These are phyloP conservation scores for Plasmopara muralis DNA, from an alignment of 352 stramenopile genomes.

Conservation along the genomic window DNA sequence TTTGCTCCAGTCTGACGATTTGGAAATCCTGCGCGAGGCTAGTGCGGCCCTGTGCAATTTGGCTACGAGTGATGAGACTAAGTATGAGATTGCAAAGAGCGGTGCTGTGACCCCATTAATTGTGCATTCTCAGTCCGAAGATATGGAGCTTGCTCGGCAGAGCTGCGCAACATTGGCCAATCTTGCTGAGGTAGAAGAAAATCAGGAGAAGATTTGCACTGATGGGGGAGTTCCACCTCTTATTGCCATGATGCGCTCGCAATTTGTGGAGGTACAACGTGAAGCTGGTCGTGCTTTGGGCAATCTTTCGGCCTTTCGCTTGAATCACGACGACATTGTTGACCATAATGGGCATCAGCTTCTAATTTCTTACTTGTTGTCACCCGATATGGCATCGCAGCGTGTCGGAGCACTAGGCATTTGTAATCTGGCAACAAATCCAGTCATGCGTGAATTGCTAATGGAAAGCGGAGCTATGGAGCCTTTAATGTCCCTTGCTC, in stretches of 20 bases:
- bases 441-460: constrained; percentile 83
- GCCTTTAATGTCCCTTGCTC: constrained; percentile 91
- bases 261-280: constrained; percentile 92
- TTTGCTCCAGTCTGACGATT: constrained; percentile 85
- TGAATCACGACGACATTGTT: constrained; percentile 89
- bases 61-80: constrained; percentile 93
- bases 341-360: constrained; percentile 90
- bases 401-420: constrained; percentile 91
- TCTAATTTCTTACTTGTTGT: constrained; percentile 93
- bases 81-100: constrained; percentile 95
- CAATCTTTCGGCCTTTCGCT: constrained; percentile 88
- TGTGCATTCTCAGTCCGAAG: constrained; percentile 87
- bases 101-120: constrained; percentile 89
- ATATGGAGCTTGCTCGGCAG: constrained; percentile 89
- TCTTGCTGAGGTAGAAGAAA: constrained; percentile 91
- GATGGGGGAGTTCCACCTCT: constrained; percentile 89
- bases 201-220: constrained; percentile 91
- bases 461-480: constrained; percentile 93
- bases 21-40: constrained; percentile 91
- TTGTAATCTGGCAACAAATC: constrained; percentile 92
- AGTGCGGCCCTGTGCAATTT: constrained; percentile 94
- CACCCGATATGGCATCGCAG: constrained; percentile 91
- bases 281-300: constrained; percentile 88
- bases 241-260: constrained; percentile 92
- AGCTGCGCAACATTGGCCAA: constrained; percentile 92